These are phyloP conservation scores for Rhizophagus sp. DNA, from an alignment of 192 early-diverging fungal genomes.

Conservation along the genomic window DNA sequence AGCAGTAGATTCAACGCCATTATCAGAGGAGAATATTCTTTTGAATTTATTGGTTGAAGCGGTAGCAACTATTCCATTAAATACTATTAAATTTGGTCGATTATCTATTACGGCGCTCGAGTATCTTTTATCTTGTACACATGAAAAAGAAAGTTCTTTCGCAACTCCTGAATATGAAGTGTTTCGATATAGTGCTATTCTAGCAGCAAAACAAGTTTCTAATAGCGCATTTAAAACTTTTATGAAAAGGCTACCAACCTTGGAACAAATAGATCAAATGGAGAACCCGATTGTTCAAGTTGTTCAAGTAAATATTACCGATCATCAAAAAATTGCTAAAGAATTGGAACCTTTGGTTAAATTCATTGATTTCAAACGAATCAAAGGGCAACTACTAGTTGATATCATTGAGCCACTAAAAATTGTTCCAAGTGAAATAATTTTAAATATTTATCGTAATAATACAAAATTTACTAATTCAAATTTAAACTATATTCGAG, in stretches of 20 bases:
- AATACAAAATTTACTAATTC: too few relatives aligned
- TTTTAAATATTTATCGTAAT: not conserved
- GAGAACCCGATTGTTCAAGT: too few relatives aligned
- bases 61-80: not conserved
- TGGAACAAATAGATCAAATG: not conserved
- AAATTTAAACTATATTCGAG: too few relatives aligned
- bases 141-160: not conserved
- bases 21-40: not conserved
- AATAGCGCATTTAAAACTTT: not conserved
- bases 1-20: not conserved
- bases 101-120: not conserved
- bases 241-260: not conserved
- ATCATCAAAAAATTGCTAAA: not conserved
- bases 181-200: constrained; percentile 5
- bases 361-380: not conserved
- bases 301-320: not conserved
- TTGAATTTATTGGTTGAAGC: not conserved
- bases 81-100: not conserved
- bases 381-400: too few relatives aligned
- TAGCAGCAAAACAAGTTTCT: not conserved
- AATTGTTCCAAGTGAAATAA: too few relatives aligned
- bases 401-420: too few relatives aligned
- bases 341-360: not conserved
- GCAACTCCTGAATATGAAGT: constrained; percentile 13
- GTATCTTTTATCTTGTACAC: not conserved